These are phyloP conservation scores for Penicillium sp. DNA, from an alignment of 2,329 filamentous ascomycete species.

Conservation along the genomic window DNA sequence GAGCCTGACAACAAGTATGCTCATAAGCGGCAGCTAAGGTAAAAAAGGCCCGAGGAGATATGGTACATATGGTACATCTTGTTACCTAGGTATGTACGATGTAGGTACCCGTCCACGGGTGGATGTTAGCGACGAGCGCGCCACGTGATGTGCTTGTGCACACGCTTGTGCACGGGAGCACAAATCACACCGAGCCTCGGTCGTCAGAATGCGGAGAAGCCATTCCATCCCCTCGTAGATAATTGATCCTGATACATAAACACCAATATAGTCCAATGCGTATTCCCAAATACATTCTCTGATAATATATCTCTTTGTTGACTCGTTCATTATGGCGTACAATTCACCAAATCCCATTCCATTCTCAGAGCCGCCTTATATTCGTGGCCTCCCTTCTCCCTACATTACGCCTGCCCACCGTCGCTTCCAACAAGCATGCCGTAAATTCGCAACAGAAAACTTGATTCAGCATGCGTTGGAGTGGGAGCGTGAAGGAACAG, in stretches of 20 bases:
- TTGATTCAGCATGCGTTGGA: conserved; percentile 62
- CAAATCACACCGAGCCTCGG: conserved; percentile 12
- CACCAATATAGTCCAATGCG: neutral
- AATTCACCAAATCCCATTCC: conserved; percentile 49
- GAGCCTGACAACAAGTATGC: too few species aligned
- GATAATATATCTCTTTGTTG: neutral
- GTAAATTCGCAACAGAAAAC: conserved; percentile 63
- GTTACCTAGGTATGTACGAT: too few species aligned
- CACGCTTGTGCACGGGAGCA: neutral
- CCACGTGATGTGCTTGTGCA: neutral
- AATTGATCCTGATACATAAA: neutral
- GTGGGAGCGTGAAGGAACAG: conserved; percentile 65
- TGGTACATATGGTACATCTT: too few species aligned
- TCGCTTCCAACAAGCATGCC: conserved; percentile 65
- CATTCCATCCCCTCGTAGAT: neutral
- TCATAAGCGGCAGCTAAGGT: too few species aligned
- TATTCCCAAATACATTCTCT: neutral
- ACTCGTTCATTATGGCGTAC: conserved; percentile 22
- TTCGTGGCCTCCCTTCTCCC: conserved; percentile 66
- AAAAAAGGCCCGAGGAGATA: too few species aligned
- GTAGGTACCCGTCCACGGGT: too few species aligned
- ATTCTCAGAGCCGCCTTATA: conserved; percentile 71
- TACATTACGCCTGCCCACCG: conserved; percentile 67
- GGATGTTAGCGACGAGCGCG: too few species aligned
- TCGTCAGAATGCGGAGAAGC: conserved; percentile 14